These are phyloP conservation scores for Apophysomyces sp. DNA, from an alignment of 371 early-diverging fungal genomes.

Conservation along the genomic window DNA sequence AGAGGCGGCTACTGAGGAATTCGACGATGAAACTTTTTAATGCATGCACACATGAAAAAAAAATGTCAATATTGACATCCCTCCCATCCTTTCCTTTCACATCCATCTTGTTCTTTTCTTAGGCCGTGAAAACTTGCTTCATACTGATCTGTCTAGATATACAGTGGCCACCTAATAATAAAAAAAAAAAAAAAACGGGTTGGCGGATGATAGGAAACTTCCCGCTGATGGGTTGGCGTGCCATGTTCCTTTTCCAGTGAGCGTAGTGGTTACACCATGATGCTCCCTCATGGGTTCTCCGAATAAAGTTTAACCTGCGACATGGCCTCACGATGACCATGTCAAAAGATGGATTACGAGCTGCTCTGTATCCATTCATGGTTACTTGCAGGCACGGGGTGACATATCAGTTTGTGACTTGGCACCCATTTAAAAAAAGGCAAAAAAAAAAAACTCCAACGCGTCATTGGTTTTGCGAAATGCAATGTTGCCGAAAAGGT, in stretches of 20 bases:
- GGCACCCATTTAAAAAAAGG: too few relatives aligned
- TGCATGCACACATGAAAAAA: conserved; percentile 1
- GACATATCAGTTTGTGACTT: too few relatives aligned
- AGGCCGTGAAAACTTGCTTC: not conserved
- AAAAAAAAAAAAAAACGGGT: not conserved
- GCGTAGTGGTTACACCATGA: not conserved
- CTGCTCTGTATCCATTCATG: too few relatives aligned
- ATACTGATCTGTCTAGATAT: not conserved
- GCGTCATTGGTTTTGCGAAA: too few relatives aligned
- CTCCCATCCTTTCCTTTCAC: not conserved
- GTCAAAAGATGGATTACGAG: too few relatives aligned
- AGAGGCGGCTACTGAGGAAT: conserved; percentile 28
- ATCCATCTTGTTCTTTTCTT: too few relatives aligned
- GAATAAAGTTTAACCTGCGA: not conserved
- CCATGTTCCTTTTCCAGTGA: not conserved
- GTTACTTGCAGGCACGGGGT: too few relatives aligned
- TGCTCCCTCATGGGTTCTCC: not conserved
- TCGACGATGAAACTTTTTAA: conserved; percentile 60
- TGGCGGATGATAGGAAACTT: not conserved
- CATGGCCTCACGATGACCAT: not conserved
- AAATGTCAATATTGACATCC: not conserved
- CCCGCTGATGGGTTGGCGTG: not conserved
- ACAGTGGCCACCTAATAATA: not conserved
- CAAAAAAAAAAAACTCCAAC: too few relatives aligned
- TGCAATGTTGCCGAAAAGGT: too few relatives aligned